Percentiles rank a stretch among this genome's conserved stretches.
Conservation (phyloP, 176 grass and related monocot genomes). For the Stipa capillata region DNA sequence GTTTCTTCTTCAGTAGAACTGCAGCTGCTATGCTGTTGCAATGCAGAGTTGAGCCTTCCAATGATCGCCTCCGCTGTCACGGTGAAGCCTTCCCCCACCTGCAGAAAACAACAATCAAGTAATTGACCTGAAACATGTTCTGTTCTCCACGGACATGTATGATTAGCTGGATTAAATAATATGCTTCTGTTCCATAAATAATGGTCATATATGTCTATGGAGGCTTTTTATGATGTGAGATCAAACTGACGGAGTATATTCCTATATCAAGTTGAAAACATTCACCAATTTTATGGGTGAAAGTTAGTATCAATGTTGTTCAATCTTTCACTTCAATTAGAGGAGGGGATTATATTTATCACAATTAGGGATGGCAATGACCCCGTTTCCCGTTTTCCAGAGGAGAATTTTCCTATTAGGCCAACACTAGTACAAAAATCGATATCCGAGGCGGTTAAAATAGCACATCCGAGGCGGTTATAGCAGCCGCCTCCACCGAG, state of each 20-base stretch:
- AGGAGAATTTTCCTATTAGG: too few relatives aligned
- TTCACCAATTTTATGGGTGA: background rate
- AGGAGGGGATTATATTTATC: too few relatives aligned
- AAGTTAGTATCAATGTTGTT: background rate
- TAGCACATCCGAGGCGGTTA: too few relatives aligned
- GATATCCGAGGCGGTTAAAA: too few relatives aligned
- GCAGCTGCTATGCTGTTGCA: background rate
- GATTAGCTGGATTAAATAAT: background rate
- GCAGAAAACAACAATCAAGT: background rate
- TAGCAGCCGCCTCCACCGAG: too few relatives aligned
- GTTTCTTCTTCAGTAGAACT: background rate
- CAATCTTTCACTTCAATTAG: too few relatives aligned
- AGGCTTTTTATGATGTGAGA: too few relatives aligned
- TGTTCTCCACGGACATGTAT: background rate
- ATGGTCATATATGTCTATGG: background rate
- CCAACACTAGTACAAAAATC: too few relatives aligned
- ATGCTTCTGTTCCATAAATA: background rate
- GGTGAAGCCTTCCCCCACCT: conserved; percentile 14
- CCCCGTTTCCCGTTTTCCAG: too few relatives aligned
- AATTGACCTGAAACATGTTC: background rate
- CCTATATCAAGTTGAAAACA: background rate
- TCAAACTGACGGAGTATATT: background rate
- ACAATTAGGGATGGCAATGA: too few relatives aligned
- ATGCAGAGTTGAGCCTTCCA: conserved; percentile 3
- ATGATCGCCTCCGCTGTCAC: conserved; percentile 10